A percentile compares a stretch with the other conserved stretches of the same genome.
phyloP scores from a whole-genome alignment of 148 eudicot genomes.

The Cornus controversa region DNA sequence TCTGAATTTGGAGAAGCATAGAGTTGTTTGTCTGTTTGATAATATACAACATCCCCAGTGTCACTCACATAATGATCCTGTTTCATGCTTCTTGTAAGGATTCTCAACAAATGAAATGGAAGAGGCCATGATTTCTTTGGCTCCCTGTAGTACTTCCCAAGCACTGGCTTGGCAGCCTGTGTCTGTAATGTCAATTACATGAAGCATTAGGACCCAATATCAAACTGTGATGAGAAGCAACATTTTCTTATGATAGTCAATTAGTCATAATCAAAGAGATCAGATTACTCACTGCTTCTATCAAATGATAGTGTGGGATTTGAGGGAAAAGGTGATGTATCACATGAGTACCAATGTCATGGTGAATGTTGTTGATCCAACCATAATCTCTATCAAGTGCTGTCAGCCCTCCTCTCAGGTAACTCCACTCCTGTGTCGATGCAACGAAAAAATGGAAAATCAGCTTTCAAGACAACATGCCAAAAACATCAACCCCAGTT shows the following conservation, averaged over 20 bases:
- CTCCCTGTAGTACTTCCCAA: slow-evolving; percentile 47
- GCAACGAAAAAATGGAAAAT: neutral
- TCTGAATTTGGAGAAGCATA: slow-evolving; percentile 19
- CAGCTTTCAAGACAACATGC: neutral
- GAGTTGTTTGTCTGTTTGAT: slow-evolving; percentile 38
- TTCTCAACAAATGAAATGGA: slow-evolving; percentile 40
- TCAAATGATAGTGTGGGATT: slow-evolving; percentile 44
- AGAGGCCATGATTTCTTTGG: slow-evolving; percentile 50
- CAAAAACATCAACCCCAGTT: neutral
- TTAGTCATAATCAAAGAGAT: no score
- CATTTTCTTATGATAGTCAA: no score
- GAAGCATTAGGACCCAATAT: slow-evolving; percentile 3
- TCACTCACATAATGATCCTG: slow-evolving; percentile 48
- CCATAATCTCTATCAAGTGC: slow-evolving; percentile 41
- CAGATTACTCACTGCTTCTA: slow-evolving; percentile 37
- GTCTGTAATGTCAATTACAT: slow-evolving; percentile 25
- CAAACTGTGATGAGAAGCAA: neutral
- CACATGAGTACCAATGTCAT: slow-evolving; percentile 45
- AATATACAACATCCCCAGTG: slow-evolving; percentile 45
- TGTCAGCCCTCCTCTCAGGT: slow-evolving; percentile 40
- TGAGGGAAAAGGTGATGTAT: slow-evolving; percentile 48
- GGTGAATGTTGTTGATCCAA: slow-evolving; percentile 46
- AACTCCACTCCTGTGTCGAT: slow-evolving; percentile 34
- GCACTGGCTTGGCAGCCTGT: slow-evolving; percentile 44
- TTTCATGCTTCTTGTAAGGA: slow-evolving; percentile 36